phyloP scores from a whole-genome alignment of 345 rosid species.

The Camelina sativa region DNA sequence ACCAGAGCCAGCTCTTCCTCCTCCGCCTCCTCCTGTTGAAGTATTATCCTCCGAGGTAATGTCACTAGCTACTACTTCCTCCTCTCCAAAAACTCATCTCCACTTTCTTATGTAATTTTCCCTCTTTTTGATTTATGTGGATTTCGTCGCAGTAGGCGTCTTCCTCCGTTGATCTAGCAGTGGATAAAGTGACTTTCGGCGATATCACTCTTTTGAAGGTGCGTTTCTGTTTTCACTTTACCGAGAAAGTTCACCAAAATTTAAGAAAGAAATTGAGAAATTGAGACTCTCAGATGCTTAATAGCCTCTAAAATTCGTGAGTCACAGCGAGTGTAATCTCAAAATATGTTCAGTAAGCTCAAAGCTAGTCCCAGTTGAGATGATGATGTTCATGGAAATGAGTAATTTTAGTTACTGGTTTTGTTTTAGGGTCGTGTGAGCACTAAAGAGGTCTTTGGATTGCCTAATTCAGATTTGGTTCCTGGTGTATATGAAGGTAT shows the following conservation, averaged over 20 bases:
- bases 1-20: slow-evolving; percentile 57
- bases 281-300: neutral
- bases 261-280: neutral
- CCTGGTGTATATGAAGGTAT: slow-evolving; percentile 96
- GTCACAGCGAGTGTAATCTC: neutral
- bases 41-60: slow-evolving; percentile 69
- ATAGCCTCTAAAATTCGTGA: neutral
- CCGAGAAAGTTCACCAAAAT: slow-evolving; percentile 1
- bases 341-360: neutral
- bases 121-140: neutral
- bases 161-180: slow-evolving; percentile 50
- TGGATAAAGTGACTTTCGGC: slow-evolving; percentile 59
- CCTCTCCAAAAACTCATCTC: neutral
- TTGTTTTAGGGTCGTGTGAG: slow-evolving; percentile 77
- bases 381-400: slow-evolving; percentile 16
- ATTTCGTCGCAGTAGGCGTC: slow-evolving; percentile 53
- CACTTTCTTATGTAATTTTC: neutral
- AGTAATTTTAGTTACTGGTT: slow-evolving; percentile 17
- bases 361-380: neutral
- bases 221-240: neutral
- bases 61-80: neutral
- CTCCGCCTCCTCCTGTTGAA: slow-evolving; percentile 76
- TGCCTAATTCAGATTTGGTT: slow-evolving; percentile 87
- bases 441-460: slow-evolving; percentile 79
- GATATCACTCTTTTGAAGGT: slow-evolving; percentile 79